Evolutionary conservation across 2,329 filamentous ascomycete species (phyloP).

Genomic region (Xylariomycetidae sp.): DNA sequence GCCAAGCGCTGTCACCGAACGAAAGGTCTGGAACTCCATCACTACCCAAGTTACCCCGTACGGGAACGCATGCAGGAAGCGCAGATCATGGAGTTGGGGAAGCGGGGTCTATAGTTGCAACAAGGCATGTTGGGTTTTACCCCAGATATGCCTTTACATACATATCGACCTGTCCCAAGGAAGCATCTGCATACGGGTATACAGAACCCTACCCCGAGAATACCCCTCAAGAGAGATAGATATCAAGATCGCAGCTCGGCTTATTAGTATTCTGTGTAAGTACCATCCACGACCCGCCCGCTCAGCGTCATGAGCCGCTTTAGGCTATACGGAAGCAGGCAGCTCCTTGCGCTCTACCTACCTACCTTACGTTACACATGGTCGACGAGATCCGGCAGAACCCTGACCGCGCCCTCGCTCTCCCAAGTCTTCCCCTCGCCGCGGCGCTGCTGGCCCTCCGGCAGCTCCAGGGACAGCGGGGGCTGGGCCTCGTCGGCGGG

Average conservation of each 20-base stretch:
- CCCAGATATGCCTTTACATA: no score
- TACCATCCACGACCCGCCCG: background rate
- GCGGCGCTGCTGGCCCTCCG: slow-evolving; percentile 28
- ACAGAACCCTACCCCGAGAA: no score
- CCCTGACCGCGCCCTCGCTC: slow-evolving; percentile 27
- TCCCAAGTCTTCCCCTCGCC: slow-evolving; percentile 24
- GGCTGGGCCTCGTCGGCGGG: slow-evolving; percentile 33
- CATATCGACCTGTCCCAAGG: no score
- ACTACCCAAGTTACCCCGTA: no score
- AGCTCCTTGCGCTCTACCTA: slow-evolving; percentile 7
- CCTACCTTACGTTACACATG: background rate
- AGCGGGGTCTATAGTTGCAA: background rate
- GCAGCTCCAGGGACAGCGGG: slow-evolving; percentile 34
- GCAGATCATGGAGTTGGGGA: background rate
- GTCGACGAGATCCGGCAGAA: slow-evolving; percentile 31
- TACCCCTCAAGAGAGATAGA: no score
- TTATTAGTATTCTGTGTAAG: no score
- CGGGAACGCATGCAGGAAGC: background rate
- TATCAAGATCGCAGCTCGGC: no score
- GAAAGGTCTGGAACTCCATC: no score
- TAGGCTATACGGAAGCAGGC: slow-evolving; percentile 9
- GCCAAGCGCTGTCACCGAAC: no score
- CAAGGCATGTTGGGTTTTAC: no score
- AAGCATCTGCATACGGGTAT: no score
- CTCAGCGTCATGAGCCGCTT: slow-evolving; percentile 6